Base-by-base conservation (phyloP, 2,329 filamentous ascomycete species). In the Colletotrichum navitas region DNA sequence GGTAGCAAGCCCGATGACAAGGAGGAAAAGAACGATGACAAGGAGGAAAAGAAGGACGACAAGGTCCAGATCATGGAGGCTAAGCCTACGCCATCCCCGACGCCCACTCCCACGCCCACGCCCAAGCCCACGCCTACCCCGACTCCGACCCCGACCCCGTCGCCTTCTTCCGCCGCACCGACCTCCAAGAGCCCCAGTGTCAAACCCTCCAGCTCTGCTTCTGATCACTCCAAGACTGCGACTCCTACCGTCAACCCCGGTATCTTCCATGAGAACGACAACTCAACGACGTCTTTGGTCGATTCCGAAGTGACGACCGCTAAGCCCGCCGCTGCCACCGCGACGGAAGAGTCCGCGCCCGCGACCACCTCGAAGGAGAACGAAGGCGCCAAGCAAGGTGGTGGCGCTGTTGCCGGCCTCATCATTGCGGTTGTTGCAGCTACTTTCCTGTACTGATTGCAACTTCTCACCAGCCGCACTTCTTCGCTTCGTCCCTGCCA, bases 381-480 rank as follows among this genome's bases (percentile, higher is more conserved):
- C 73, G 85, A 87, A 74, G 85, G 83, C 26, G 81, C 81, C 21
- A 84, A 83, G 56, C 83, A 88, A 74, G 84, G 85, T 61, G 84
- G 84, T 63, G 83, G 84, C 60, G 86, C 88, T 61, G 78, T 88
- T 49, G 87, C 83, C 10, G 87, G 88, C 56, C 82, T 90, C 29
- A 80, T 90, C 54, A 83, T 90, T 56, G 88, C 88, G 64, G 83
- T 90, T 55, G 81, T 89, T 41, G 88, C 86, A 32, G 84, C 87
- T 34, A 83, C 84, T 21, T 86, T 82, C 75, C 80, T 88, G 73
- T 84, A 85, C 74, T 88, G 52, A 70, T 64, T 45, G 32, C 34
- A 32, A 5, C 24, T 32, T 29, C 36, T 29, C 55, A 32, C 47
- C 58, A 76, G 65, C 54, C 51, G 45, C 64, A 51, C 74, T 60